phyloP scores from a whole-genome alignment of 768 basidiomycete species.

The Termitomyces sp. region DNA sequence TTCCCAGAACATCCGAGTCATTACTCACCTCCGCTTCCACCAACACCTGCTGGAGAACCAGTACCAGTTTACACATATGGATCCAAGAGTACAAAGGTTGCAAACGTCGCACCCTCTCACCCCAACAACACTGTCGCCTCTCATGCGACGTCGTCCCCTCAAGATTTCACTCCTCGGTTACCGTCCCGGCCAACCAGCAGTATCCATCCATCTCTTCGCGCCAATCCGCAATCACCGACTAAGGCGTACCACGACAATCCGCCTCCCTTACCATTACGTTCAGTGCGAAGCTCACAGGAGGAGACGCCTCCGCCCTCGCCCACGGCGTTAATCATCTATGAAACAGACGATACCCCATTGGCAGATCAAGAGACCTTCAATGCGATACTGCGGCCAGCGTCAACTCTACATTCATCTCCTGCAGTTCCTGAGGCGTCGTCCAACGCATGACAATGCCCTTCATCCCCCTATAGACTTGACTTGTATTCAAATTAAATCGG shows the following conservation, averaged over 20 bases:
- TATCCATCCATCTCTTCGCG: conserved; percentile 72
- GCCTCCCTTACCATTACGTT: conserved; percentile 18
- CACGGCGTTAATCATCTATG: conserved; percentile 19
- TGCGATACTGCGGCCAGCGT: neutral
- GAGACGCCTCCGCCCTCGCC: conserved; percentile 24
- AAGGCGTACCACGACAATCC: conserved; percentile 26
- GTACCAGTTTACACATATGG: conserved; percentile 56
- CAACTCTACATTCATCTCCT: conserved; percentile 4
- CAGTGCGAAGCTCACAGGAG: conserved; percentile 16
- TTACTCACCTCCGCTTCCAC: conserved; percentile 66
- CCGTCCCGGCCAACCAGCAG: conserved; percentile 65
- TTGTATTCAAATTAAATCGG: neutral
- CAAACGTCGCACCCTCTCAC: conserved; percentile 37
- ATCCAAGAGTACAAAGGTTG: conserved; percentile 63
- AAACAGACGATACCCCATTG: conserved; percentile 16
- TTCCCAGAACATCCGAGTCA: conserved; percentile 54
- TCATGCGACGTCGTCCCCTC: conserved; percentile 26
- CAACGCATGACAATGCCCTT: neutral
- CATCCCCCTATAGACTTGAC: neutral
- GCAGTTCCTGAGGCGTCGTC: neutral
- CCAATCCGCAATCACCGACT: conserved; percentile 43
- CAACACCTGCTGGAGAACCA: conserved; percentile 63
- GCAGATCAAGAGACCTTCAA: conserved; percentile 2
- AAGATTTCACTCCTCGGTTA: conserved; percentile 71
- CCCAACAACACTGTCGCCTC: conserved; percentile 1